Percentiles rank a stretch among this genome's conserved stretches.
Conservation (phyloP, 805 yeast species). For the Yamadazyma sp. region DNA sequence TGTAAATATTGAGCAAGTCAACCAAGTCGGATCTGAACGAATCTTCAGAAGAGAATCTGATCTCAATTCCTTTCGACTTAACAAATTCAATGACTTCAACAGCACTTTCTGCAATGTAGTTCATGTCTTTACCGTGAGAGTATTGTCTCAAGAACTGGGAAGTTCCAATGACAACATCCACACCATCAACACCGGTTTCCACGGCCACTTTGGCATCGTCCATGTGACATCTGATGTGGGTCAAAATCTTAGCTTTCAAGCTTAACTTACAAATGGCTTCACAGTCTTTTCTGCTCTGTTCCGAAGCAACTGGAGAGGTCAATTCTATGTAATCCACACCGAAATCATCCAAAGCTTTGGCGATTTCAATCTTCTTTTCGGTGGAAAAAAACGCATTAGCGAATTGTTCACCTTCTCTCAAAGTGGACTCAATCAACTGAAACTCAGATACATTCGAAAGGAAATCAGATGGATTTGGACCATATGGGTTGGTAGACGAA, state of each 20-base stretch:
- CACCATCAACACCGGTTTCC: constrained; percentile 64
- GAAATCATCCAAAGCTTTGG: constrained; percentile 59
- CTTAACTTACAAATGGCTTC: constrained; percentile 62
- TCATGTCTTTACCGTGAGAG: constrained; percentile 62
- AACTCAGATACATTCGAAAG: constrained; percentile 54
- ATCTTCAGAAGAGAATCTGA: constrained; percentile 59
- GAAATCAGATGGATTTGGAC: constrained; percentile 58
- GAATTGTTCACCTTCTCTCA: constrained; percentile 65
- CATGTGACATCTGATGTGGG: constrained; percentile 63
- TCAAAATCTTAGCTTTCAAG: constrained; percentile 55
- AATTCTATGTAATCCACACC: constrained; percentile 62
- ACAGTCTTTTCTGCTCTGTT: constrained; percentile 56
- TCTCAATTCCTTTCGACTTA: constrained; percentile 59
- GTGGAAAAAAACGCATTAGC: constrained; percentile 61
- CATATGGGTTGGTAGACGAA: constrained; percentile 47
- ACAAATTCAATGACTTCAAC: constrained; percentile 60
- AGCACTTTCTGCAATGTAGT: constrained; percentile 55
- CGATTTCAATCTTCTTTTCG: constrained; percentile 56
- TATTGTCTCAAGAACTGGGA: constrained; percentile 56
- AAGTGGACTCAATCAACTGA: constrained; percentile 55
- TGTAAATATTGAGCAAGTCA: constrained; percentile 56
- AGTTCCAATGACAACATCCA: constrained; percentile 60
- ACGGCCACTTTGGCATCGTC: constrained; percentile 61
- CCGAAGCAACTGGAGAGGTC: constrained; percentile 61
- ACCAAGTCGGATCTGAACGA: constrained; percentile 61